Percentiles rank a stretch among this genome's conserved stretches.
Conservation (phyloP, 2,329 filamentous ascomycete genomes). For the Cladophialophora exuberans region DNA sequence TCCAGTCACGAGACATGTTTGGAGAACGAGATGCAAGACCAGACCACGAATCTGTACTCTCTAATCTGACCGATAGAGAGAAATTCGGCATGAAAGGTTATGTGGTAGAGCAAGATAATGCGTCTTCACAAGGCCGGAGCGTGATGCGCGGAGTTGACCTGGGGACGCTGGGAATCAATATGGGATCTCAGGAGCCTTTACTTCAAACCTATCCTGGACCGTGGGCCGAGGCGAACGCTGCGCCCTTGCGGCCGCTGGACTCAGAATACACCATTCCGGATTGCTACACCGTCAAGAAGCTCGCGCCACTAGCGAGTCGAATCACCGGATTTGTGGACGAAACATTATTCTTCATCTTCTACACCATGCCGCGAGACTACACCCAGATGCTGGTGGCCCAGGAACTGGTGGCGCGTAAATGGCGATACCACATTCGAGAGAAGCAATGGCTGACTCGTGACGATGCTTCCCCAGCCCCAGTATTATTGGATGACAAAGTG, state of each 20-base stretch:
- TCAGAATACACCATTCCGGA: slow-evolving; percentile 66
- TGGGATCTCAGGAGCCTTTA: slow-evolving; percentile 61
- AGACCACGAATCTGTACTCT: slow-evolving; percentile 40
- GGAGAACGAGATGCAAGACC: slow-evolving; percentile 40
- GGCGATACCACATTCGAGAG: slow-evolving; percentile 57
- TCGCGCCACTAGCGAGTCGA: slow-evolving; percentile 62
- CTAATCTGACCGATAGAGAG: slow-evolving; percentile 47
- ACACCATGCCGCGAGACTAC: slow-evolving; percentile 67
- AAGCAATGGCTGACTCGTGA: slow-evolving; percentile 56
- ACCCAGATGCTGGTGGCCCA: slow-evolving; percentile 68
- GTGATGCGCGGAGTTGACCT: slow-evolving; percentile 67
- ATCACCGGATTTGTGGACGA: slow-evolving; percentile 65
- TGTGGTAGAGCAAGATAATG: slow-evolving; percentile 55
- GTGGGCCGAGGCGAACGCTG: slow-evolving; percentile 61
- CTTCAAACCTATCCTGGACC: slow-evolving; percentile 67
- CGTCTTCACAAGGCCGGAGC: slow-evolving; percentile 56
- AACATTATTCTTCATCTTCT: slow-evolving; percentile 72
- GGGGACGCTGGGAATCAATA: slow-evolving; percentile 65
- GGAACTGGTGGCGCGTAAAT: slow-evolving; percentile 60
- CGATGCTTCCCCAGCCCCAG: slow-evolving; percentile 47
- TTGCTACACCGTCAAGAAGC: slow-evolving; percentile 69
- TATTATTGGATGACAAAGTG: slow-evolving; percentile 51
- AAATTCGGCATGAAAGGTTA: slow-evolving; percentile 63
- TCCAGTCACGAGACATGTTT: slow-evolving; percentile 35
- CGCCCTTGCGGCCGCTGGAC: slow-evolving; percentile 57